Conservation (phyloP, 83 land plant species). For the Thuja plicata region DNA sequence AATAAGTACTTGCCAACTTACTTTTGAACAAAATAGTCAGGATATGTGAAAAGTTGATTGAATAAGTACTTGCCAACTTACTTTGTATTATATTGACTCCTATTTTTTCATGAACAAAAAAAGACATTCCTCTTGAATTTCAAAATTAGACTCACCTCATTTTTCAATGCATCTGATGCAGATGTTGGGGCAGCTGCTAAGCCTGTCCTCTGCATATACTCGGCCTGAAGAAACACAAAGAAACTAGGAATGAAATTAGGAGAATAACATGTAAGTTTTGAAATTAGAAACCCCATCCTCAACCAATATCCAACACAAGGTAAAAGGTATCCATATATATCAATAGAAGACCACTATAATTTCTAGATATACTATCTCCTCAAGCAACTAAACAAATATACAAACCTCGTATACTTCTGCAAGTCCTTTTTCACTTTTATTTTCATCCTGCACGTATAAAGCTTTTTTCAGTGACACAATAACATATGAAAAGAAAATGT, state of each 20-base stretch:
- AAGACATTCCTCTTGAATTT: background rate
- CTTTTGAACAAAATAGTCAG: background rate
- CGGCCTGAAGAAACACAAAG: constrained; percentile 59
- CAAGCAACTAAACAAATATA: background rate
- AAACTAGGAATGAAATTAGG: background rate
- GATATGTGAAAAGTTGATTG: background rate
- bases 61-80: background rate
- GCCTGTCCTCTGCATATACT: constrained; percentile 78
- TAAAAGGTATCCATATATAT: background rate
- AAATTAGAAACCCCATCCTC: background rate
- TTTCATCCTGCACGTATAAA: constrained; percentile 79
- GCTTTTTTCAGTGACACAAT: background rate
- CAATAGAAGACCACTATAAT: background rate
- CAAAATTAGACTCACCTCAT: constrained; percentile 55
- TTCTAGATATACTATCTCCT: background rate
- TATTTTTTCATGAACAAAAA: background rate
- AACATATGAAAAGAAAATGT: background rate
- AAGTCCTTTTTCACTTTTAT: constrained; percentile 90
- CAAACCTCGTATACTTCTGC: constrained; percentile 96
- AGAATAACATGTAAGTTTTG: background rate
- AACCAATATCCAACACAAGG: background rate
- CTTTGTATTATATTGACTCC: background rate
- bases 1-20: background rate
- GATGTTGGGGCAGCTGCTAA: constrained; percentile 69
- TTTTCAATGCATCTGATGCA: constrained; percentile 65